Evolutionary conservation across 2,329 filamentous ascomycete species (phyloP).

Genomic region (Monilinia polystroma): DNA sequence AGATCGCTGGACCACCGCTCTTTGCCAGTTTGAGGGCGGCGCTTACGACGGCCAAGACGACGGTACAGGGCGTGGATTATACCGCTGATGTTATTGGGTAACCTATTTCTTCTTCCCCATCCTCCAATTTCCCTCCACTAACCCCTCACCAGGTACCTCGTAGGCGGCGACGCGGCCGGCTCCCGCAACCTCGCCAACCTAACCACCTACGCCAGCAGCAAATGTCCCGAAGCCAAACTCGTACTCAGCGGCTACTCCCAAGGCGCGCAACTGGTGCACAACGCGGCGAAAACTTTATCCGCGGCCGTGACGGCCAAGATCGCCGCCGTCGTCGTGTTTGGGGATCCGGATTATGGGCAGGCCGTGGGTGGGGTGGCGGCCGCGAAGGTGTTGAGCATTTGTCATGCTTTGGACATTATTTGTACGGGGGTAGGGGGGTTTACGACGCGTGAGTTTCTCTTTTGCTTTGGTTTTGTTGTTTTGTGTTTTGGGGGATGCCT

Average conservation of each 20-base stretch:
- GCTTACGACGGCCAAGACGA: slow-evolving; percentile 30
- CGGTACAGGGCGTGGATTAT: slow-evolving; percentile 39
- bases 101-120: background rate
- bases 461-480: background rate
- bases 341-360: slow-evolving; percentile 42
- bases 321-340: slow-evolving; percentile 46
- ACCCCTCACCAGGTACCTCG: slow-evolving; percentile 2
- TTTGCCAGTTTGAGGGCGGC: slow-evolving; percentile 34
- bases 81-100: slow-evolving; percentile 38
- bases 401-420: slow-evolving; percentile 14
- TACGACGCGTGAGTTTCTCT: background rate
- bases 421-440: background rate
- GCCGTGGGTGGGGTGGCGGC: slow-evolving; percentile 5
- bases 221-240: slow-evolving; percentile 44
- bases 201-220: slow-evolving; percentile 38
- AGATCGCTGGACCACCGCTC: slow-evolving; percentile 39
- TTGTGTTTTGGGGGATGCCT: background rate
- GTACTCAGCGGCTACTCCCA: slow-evolving; percentile 45
- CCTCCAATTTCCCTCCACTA: background rate
- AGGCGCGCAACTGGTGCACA: slow-evolving; percentile 47
- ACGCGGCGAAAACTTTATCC: slow-evolving; percentile 41
- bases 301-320: slow-evolving; percentile 38
- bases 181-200: slow-evolving; percentile 32
- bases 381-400: slow-evolving; percentile 24
- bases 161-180: slow-evolving; percentile 6